Base-by-base conservation (phyloP, 495 filamentous ascomycete genomes). In the Hypomontagnella submonticulosa region DNA sequence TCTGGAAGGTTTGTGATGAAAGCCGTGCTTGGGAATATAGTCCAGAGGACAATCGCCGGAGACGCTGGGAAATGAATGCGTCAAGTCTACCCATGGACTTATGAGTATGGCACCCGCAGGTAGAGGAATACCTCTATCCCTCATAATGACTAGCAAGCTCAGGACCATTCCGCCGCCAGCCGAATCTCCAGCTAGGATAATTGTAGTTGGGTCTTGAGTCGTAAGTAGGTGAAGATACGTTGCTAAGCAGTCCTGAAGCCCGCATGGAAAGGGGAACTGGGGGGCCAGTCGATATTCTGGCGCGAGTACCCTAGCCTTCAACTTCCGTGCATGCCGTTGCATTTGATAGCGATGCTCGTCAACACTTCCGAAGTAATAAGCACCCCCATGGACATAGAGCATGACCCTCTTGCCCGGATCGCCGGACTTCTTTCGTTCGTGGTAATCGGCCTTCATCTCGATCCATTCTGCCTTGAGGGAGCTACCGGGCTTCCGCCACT, bases 301-400 rank as follows among this genome's bases (percentile, higher is more conserved):
- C 34, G 94, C 92, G 77, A 97, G 85, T 12, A 96, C 90, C 46
- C 91, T 84, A 20, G 92, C 94, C 72, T 92, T 92, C 53, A 98
- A 78, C 78, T 97, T 97, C 56, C 95, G 84, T 52, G 94, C 94
- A 84, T 97, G 92, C 38, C 94, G 83, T 77, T 98, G 94, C 81
- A 98, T 87, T 80, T 97, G 93, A 76, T 97, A 97, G 16, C 94
- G 88, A 80, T 98, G 94, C 71, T 94, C 92, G 71, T 97, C 93
- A 18, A 97, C 86, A 69, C 91, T 96, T 1, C 94, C 94, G 70
- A 98, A 98, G 71, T 76, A 83, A 50, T 84, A 87, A 38, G 77
- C 80, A 30, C 85, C 86, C 3, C 94, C 94, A 71, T 97, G 94
- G 7, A 97, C 84, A 76, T 98, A 98, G 19, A 98, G 79, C 89